Evolutionary conservation across 2,329 filamentous ascomycete genomes (phyloP), one percentile per base, ranked within the genome.

Genomic region (Phialophora macrospora): DNA sequence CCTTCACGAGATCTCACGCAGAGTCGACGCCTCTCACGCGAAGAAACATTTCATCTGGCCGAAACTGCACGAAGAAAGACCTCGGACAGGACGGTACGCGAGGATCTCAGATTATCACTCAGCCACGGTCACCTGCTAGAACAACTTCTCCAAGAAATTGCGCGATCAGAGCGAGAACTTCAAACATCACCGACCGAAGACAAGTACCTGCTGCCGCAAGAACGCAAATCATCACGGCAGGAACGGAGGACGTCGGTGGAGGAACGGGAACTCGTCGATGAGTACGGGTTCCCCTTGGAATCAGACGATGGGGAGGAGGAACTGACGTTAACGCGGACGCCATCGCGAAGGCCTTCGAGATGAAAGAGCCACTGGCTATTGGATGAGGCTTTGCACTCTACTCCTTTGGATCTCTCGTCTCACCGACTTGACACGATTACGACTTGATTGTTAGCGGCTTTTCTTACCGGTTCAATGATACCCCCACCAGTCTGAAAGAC

Each of bases 141-240:
- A 9, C 30, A 68, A 49, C 48, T 71, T 46, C 65, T 71, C 30
- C 60, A 68, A 61, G 71, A 69, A 38, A 70, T 72, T 52, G 69
- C 69, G 4, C 64, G 68, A 52, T 64, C 66, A 22, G 70, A 71
- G 64, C 68, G 69, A 48, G 70, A 71, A 65, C 68, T 55, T 24
- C 71, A 71, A 60, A 70, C 70, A 61, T 68, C 66, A 62, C 71
- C 70, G 17, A 69, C 68, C n/a, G 67, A 69, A 41, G 67, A 71
- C 38, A 70, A 66, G 44, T 66, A 65, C 66, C 54, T 65, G 55
- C 57, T 41, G 55, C 34, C 56, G 17, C 61, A 62, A 38, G 66
- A 70, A 58, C 44, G 64, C 22, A 70, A 65, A 60, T 30, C 54
- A 49, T 55, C 66, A 34, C 54, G 38, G 30, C 58, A 51, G 20